phyloP scores from a whole-genome alignment of 805 yeast species.

The Monosporozyma siamensis region DNA sequence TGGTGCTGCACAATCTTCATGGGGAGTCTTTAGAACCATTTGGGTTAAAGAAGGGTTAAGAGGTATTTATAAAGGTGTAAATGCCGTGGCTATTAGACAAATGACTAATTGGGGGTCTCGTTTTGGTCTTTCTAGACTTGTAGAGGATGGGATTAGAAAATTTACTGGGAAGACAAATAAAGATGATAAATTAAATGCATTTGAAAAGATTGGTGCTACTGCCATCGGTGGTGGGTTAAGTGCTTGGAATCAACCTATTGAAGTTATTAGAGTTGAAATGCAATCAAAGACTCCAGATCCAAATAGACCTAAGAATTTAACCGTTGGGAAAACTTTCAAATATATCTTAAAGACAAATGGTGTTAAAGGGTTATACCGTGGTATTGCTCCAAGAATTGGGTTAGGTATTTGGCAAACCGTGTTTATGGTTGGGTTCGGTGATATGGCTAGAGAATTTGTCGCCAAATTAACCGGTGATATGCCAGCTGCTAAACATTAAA shows the following conservation, averaged over 20 bases:
- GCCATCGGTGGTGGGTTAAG: constrained; percentile 94
- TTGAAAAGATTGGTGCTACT: constrained; percentile 77
- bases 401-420: constrained; percentile 97
- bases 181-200: constrained; percentile 55
- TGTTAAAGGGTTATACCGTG: constrained; percentile 83
- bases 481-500: constrained; percentile 37
- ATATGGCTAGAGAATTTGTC: constrained; percentile 70
- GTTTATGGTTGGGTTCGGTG: constrained; percentile 97
- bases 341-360: constrained; percentile 83
- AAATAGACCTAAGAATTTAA: constrained; percentile 85
- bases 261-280: constrained; percentile 96
- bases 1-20: constrained; percentile 61
- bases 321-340: constrained; percentile 64
- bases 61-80: constrained; percentile 96
- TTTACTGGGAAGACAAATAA: constrained; percentile 46
- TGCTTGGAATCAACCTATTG: constrained; percentile 99
- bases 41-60: constrained; percentile 78
- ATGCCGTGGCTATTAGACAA: constrained; percentile 98
- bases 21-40: constrained; percentile 79
- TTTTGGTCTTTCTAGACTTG: constrained; percentile 84
- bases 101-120: constrained; percentile 99
- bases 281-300: constrained; percentile 92
- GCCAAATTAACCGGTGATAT: constrained; percentile 52
- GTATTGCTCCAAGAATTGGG: constrained; percentile 95
- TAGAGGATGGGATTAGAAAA: constrained; percentile 73